Evolutionary conservation across 1,284 basidiomycete species (phyloP).

Genomic region (Porodaedalea pini): DNA sequence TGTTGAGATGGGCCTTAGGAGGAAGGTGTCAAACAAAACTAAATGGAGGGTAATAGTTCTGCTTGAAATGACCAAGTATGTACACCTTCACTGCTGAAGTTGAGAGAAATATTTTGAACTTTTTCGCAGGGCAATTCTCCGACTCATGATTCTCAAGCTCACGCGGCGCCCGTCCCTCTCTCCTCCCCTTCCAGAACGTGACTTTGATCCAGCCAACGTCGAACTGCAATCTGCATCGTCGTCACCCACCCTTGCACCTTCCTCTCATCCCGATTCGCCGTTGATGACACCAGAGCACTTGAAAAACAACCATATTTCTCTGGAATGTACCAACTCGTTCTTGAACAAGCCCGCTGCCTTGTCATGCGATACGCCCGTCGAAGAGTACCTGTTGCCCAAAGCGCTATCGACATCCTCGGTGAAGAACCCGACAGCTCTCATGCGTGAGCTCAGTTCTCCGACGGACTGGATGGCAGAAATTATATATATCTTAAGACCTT

Average conservation of each 20-base stretch:
- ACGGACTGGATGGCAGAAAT: slow-evolving; percentile 70
- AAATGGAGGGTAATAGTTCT: slow-evolving; percentile 72
- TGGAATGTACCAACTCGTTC: slow-evolving; percentile 52
- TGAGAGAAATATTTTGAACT: slow-evolving; percentile 16
- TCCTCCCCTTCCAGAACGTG: slow-evolving; percentile 79
- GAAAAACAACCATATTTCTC: slow-evolving; percentile 69
- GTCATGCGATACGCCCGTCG: slow-evolving; percentile 52
- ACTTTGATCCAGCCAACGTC: slow-evolving; percentile 72
- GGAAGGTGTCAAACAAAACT: slow-evolving; percentile 58
- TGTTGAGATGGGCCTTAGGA: slow-evolving; percentile 79
- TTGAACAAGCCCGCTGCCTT: slow-evolving; percentile 50
- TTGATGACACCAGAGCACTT: slow-evolving; percentile 68
- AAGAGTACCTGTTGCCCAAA: slow-evolving; percentile 77
- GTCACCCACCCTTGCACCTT: slow-evolving; percentile 55
- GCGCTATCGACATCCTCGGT: slow-evolving; percentile 68
- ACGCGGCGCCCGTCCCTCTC: slow-evolving; percentile 73
- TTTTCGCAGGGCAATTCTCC: slow-evolving; percentile 60
- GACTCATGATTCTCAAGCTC: slow-evolving; percentile 64
- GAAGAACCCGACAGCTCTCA: slow-evolving; percentile 60
- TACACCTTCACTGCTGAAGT: slow-evolving; percentile 5
- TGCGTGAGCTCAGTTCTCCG: slow-evolving; percentile 55
- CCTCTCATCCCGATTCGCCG: slow-evolving; percentile 46
- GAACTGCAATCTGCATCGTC: slow-evolving; percentile 51
- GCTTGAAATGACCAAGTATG: slow-evolving; percentile 77
- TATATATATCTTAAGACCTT: slow-evolving; percentile 63